Base-by-base conservation (phyloP, 306 rosid species). In the Lotus japonicus region DNA sequence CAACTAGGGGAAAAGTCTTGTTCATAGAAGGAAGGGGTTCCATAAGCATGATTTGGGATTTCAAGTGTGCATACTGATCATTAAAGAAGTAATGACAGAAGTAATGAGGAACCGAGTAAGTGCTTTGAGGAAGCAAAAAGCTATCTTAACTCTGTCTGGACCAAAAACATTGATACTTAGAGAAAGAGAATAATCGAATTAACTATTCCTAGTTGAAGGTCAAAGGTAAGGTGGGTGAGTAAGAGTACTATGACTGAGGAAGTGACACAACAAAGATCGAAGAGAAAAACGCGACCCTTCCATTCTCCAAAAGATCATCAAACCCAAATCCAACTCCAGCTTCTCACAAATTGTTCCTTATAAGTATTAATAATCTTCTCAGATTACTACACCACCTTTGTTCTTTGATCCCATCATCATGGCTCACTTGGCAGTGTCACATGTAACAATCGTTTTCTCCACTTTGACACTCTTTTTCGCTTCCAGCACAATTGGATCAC, bases 351-450 rank as follows among this genome's bases (percentile, higher is more conserved):
- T 36, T 56, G 4, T 0, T 26, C 4, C 31, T 3, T 31, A 57
- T 75, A 65, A n/a, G n/a, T n/a, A n/a, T 70, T 42, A 8, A 19
- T 38, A 43, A 4, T 11, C 64, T 9, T 52, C 38, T 21, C 15
- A 44, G 23, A 56, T 58, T 33, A 52, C 45, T 21, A 4, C n/a
- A 18, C 1, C 68, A 10, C 4, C 23, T 18, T 7, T 51, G 1
- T 72, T 44, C 49, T 60, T 31, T 33, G 48, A 72, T 72, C 75
- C n/a, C n/a, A n/a, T 53, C 51, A 58, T 17, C 33, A 82, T 82
- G 85, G 31, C 66, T 64, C 83, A 78, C 61, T 74, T 76, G 35
- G 44, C 78, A 0, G 4, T 78, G n/a, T 77, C 85, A 50, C 85
- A 78, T 83, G 85, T 82, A 69, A 49, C 13, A 18, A n/a, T 17